A percentile compares a stretch with the other conserved stretches of the same genome.
These are phyloP conservation scores for Trichocladium uniseriatum DNA, from an alignment of 495 filamentous ascomycete genomes.

Conservation along the genomic window DNA sequence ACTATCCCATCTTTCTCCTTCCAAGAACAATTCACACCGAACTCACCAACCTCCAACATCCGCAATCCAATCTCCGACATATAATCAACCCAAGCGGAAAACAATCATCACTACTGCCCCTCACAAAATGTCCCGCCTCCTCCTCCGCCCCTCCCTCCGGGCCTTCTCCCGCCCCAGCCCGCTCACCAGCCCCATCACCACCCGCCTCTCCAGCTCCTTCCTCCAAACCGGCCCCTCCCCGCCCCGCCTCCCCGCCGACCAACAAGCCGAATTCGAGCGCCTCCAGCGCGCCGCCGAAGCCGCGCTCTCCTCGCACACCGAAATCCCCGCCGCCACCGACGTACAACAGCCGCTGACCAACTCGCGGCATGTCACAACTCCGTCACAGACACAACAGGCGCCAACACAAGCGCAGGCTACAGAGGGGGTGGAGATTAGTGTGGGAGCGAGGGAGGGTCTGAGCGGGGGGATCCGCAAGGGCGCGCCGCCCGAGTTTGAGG, in stretches of 20 bases:
- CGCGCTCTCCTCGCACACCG: constrained; percentile 19
- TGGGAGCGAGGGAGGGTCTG: constrained; percentile 20
- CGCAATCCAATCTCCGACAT: too few species aligned
- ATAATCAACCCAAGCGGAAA: too few species aligned
- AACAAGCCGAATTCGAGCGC: constrained; percentile 87
- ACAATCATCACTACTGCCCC: too few species aligned
- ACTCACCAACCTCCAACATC: too few species aligned
- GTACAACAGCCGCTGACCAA: constrained; percentile 6
- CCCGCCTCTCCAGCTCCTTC: constrained; percentile 24
- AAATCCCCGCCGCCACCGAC: constrained; percentile 5
- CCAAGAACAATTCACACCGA: too few species aligned
- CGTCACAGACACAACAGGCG: neutral
- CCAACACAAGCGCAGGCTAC: constrained; percentile 2
- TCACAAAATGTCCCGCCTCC: constrained; percentile 17
- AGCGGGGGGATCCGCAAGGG: constrained; percentile 43
- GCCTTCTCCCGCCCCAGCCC: neutral
- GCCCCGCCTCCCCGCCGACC: constrained; percentile 72
- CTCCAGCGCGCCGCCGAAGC: constrained; percentile 54
- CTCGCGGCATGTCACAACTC: constrained; percentile 15
- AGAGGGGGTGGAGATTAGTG: neutral
- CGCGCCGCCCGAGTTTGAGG: constrained; percentile 85
- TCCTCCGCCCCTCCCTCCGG: constrained; percentile 4
- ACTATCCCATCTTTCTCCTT: too few species aligned
- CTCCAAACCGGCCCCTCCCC: constrained; percentile 54
- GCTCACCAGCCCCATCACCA: neutral